Conservation (phyloP, 371 early-diverging fungal species). For the Dinochytrium kinnereticum region DNA sequence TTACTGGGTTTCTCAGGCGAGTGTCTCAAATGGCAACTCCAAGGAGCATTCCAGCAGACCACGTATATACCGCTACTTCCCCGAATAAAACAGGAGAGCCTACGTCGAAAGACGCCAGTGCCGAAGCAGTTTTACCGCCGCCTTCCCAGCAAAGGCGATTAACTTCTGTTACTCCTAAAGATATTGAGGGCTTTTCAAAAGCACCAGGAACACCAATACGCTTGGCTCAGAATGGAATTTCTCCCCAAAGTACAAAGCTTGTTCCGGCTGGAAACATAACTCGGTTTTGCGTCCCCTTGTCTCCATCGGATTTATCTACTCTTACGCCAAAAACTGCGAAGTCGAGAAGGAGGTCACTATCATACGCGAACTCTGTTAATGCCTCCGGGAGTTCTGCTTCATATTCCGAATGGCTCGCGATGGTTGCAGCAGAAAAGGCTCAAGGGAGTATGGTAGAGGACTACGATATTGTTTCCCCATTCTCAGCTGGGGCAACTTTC, state of each 20-base stretch:
- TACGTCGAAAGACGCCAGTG: not conserved
- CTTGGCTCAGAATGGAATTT: not conserved
- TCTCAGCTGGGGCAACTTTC: slow-evolving; percentile 8
- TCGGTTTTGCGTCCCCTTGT: slow-evolving; percentile 50
- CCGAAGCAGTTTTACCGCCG: too few relatives aligned
- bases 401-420: slow-evolving; percentile 50
- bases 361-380: slow-evolving; percentile 49
- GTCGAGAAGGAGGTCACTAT: slow-evolving; percentile 48
- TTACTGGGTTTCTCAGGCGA: not conserved
- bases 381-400: slow-evolving; percentile 40
- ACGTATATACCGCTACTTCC: too few relatives aligned
- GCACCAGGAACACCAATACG: not conserved
- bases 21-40: too few relatives aligned
- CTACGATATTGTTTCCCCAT: slow-evolving; percentile 41
- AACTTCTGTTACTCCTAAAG: not conserved
- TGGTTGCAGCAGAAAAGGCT: slow-evolving; percentile 37
- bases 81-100: too few relatives aligned
- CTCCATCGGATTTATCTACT: slow-evolving; percentile 30
- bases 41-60: too few relatives aligned
- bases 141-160: not conserved
- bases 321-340: slow-evolving; percentile 41
- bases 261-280: slow-evolving; percentile 53
- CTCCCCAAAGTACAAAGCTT: slow-evolving; percentile 22
- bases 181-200: slow-evolving; percentile 3
- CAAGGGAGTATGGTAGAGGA: slow-evolving; percentile 23